These are phyloP conservation scores for Phaeosphaeriaceae sp. DNA, from an alignment of 2,329 filamentous ascomycete species.

Conservation along the genomic window DNA sequence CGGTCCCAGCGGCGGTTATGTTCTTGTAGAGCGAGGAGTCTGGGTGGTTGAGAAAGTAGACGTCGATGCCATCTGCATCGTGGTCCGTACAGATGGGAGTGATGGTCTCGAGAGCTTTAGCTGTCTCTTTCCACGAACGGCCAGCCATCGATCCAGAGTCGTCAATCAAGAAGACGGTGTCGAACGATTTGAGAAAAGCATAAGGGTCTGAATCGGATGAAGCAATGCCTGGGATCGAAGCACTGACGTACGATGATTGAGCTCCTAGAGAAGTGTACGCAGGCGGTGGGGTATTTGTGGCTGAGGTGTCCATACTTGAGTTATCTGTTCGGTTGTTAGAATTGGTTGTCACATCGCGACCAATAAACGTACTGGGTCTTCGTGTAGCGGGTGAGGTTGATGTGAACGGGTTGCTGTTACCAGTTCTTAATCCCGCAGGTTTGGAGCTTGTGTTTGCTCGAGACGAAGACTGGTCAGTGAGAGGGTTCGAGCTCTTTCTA, in stretches of 20 bases:
- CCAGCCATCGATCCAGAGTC: slow-evolving; percentile 89
- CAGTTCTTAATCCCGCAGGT: slow-evolving; percentile 15
- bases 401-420: slow-evolving; percentile 25
- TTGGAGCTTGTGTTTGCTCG: slow-evolving; percentile 11
- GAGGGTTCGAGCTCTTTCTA: slow-evolving; percentile 18
- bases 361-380: slow-evolving; percentile 44
- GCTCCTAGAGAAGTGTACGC: slow-evolving; percentile 39
- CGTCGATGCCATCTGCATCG: slow-evolving; percentile 85
- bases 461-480: slow-evolving; percentile 9
- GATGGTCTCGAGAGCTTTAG: slow-evolving; percentile 73
- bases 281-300: slow-evolving; percentile 51
- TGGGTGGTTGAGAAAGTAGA: slow-evolving; percentile 85
- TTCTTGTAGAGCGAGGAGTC: slow-evolving; percentile 68
- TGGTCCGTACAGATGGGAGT: slow-evolving; percentile 80
- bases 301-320: slow-evolving; percentile 34
- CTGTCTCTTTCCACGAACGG: slow-evolving; percentile 76
- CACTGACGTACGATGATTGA: slow-evolving; percentile 3
- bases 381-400: slow-evolving; percentile 43
- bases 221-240: slow-evolving; percentile 6
- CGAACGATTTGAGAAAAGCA: slow-evolving; percentile 78
- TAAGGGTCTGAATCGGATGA: slow-evolving; percentile 63
- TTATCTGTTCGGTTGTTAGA: slow-evolving; percentile 25
- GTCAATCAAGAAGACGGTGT: slow-evolving; percentile 90
- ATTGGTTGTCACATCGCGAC: neutral
- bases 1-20: slow-evolving; percentile 63